Evolutionary conservation across 768 basidiomycete genomes (phyloP).

Genomic region (Russula ochroleuca): DNA sequence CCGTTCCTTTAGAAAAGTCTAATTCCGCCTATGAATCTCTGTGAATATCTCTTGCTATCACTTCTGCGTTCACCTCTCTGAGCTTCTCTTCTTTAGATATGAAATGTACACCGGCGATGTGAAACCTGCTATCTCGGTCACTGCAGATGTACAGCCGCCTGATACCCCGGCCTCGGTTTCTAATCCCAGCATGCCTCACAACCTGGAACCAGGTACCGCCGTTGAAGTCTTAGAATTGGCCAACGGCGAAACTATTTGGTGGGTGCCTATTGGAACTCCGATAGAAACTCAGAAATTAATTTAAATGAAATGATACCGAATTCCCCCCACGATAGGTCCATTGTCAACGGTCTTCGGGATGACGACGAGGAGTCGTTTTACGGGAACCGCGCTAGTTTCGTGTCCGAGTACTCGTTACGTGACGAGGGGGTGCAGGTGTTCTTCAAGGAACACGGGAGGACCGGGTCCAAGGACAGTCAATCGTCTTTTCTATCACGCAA

Average conservation of each 20-base stretch:
- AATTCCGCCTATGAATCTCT: conserved; percentile 72
- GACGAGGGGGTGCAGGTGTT: conserved; percentile 66
- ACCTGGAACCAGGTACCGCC: conserved; percentile 53
- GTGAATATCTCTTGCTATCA: conserved; percentile 44
- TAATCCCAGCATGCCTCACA: conserved; percentile 30
- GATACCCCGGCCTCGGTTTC: conserved; percentile 28
- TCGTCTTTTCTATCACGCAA: conserved; percentile 57
- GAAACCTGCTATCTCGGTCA: conserved; percentile 35
- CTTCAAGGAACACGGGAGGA: conserved; percentile 69
- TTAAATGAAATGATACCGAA: conserved; percentile 23
- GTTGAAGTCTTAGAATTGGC: conserved; percentile 78
- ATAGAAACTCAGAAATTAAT: conserved; percentile 6
- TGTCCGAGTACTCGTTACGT: conserved; percentile 62
- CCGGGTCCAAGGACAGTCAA: conserved; percentile 61
- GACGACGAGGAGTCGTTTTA: conserved; percentile 68
- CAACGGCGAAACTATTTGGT: conserved; percentile 89
- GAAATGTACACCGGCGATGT: conserved; percentile 74
- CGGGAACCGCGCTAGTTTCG: conserved; percentile 63
- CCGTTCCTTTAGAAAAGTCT: conserved; percentile 54
- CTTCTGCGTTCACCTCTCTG: conserved; percentile 16
- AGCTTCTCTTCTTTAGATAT: conserved; percentile 45
- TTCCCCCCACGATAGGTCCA: conserved; percentile 51
- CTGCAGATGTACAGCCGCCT: conserved; percentile 36
- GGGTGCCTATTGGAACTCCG: conserved; percentile 31
- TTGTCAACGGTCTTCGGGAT: conserved; percentile 79